Evolutionary conservation across 805 yeast species (phyloP), one percentile per base, ranked within the genome.

Genomic region (Metschnikowia reukaufii): DNA sequence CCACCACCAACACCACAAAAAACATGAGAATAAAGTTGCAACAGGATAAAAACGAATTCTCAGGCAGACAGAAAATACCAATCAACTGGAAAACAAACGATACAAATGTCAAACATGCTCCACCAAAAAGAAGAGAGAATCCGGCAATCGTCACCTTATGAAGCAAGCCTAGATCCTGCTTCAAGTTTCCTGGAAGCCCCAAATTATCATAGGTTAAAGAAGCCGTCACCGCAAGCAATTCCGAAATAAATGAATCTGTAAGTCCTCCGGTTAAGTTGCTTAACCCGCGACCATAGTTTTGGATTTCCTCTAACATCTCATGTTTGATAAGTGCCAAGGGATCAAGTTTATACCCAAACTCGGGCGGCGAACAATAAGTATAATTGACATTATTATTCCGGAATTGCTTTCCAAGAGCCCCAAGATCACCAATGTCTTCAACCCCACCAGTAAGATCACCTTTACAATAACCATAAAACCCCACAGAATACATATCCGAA

Each of bases 341-440:
- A 58, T 84, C 78, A 56, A 86, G 77, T 49, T 70, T 64, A 62
- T 73, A 87, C 53, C 81, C 80, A 2, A 79, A 70, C 47, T 70
- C 63, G 17, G 91, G 80, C 8, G 70, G 57, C 13, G 78, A 67
- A 63, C 95, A 87, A 60, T 68, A 69, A 3, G 73, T 67, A 52
- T 72, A 70, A 41, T 69, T 66, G 20, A 68, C 60, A 9, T 65
- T 57, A 15, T 57, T 49, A 53, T 66, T 63, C 30, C 59, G 57
- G 45, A 71, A 67, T 10, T 56, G 53, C 30, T 49, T 49, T 18
- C 57, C 54, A 13, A 56, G 47, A 10, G 20, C 15, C 7, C 60
- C 58, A 13, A 56, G 37, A 16, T 48, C 45, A 15, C 39, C 38
- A 20, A 31, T 36, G 27, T 27, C 36, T 27, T 41, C 40, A 9